Evolutionary conservation across 202 grass and related monocot species (phyloP), one percentile per base, ranked within the genome.

Genomic region (Dendrocalamus latiflorus): DNA sequence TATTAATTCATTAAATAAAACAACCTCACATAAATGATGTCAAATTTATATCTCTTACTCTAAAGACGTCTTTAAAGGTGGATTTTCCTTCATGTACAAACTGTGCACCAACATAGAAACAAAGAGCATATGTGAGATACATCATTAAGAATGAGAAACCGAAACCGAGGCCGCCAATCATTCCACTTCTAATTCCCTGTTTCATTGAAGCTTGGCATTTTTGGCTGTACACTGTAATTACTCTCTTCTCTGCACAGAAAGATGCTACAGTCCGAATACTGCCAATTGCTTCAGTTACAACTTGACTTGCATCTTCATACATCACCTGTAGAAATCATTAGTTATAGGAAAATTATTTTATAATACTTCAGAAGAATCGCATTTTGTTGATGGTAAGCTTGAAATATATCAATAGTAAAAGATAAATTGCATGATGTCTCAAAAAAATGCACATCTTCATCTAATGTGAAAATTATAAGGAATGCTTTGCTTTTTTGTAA

Each of bases 231-330:
- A 80, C 33, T 16, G 70, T 88, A 38, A 88, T 83, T 44, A 98
- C 85, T 87, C 86, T 94, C 45, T 90, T 88, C 45, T 98, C 95
- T 30, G 91, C 95, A 88, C 87, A 91, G 38, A 98, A 98, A 26
- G 93, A 98, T 69, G 91, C 93, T 80, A 98, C 83, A 15, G 95
- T 95, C 22, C 87, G 65, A 33, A 98, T 98, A 50, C 81, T 90
- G 38, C 91, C 72, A 41, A 95, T 87, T 30, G 93, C 95, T 85
- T 95, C 95, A 36, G 83, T 88, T 80, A 90, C 92, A 42, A 95
- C 55, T 78, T 98, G 95, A 87, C 87, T 92, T 83, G 95, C 95
- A 78, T 95, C 86, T 89, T 95, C 95, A 74, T 91, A 93, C 91
- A 98, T 91, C 53, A 73, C 85, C 92, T 98, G 58, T 68, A 86